phyloP scores from a whole-genome alignment of 176 grass and related monocot genomes.

The Oryza nivara region DNA sequence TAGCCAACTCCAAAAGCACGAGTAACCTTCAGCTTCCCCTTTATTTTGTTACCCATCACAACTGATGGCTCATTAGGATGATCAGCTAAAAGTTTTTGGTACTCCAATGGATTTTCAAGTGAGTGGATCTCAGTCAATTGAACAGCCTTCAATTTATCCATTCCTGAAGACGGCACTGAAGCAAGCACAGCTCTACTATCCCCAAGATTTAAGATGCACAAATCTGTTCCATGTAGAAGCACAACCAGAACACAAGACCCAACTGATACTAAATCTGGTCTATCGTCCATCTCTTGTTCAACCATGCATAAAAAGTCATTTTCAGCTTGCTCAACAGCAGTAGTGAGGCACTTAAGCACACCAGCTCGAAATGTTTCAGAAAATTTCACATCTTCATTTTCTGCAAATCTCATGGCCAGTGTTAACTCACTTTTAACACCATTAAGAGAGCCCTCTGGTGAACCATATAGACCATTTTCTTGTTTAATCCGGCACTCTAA shows the following conservation, averaged over 20 bases:
- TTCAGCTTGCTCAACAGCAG: conserved; percentile 92
- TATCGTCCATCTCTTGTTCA: conserved; percentile 89
- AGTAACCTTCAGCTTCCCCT: conserved; percentile 97
- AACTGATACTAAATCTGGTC: conserved; percentile 95
- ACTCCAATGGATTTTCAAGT: conserved; percentile 72
- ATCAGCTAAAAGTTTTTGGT: conserved; percentile 66
- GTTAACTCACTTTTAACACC: conserved; percentile 69
- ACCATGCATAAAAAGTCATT: conserved; percentile 89
- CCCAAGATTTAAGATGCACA: conserved; percentile 91
- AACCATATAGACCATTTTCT: conserved; percentile 40
- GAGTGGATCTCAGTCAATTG: conserved; percentile 89
- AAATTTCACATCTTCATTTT: conserved; percentile 57
- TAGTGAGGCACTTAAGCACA: conserved; percentile 77
- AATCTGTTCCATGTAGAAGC: conserved; percentile 81
- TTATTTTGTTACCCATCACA: conserved; percentile 76
- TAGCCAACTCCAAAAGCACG: conserved; percentile 97
- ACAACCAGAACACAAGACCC: conserved; percentile 88
- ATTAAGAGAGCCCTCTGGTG: conserved; percentile 30
- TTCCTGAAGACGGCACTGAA: conserved; percentile 49
- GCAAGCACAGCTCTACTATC: conserved; percentile 97
- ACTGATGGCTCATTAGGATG: conserved; percentile 77
- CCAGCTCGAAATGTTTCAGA: conserved; percentile 67
- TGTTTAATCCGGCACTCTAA: conserved; percentile 77
- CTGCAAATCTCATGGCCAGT: conserved; percentile 62
- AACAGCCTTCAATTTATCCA: conserved; percentile 52